Percentiles rank a stretch among this genome's conserved stretches.
Evolutionary conservation across 2,329 filamentous ascomycete species (phyloP).

Genomic region (Neospermospora avenae): DNA sequence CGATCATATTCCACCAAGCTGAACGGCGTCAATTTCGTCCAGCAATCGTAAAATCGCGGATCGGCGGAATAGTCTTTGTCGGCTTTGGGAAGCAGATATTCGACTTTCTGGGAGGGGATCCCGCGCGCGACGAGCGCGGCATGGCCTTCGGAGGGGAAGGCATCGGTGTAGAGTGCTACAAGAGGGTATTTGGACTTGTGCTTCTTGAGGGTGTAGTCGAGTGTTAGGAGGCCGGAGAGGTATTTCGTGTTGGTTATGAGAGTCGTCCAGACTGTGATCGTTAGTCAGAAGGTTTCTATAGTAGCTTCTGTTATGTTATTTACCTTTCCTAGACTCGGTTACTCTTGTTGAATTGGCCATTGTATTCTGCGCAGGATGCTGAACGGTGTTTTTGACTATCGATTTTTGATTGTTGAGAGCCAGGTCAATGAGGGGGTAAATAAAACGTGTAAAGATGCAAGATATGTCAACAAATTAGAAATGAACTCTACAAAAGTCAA

Average conservation of each 20-base stretch:
- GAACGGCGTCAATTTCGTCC: slow-evolving; percentile 82
- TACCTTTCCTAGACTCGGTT: slow-evolving; percentile 33
- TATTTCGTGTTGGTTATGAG: slow-evolving; percentile 84
- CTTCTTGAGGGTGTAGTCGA: slow-evolving; percentile 71
- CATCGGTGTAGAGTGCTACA: slow-evolving; percentile 77
- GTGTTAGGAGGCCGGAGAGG: slow-evolving; percentile 76
- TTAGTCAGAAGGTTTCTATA: background rate
- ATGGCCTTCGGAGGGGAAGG: slow-evolving; percentile 66
- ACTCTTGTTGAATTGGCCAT: slow-evolving; percentile 27
- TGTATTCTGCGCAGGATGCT: background rate
- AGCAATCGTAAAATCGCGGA: slow-evolving; percentile 84
- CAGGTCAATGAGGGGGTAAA: background rate
- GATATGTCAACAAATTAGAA: too few species aligned
- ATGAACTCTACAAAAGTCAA: too few species aligned
- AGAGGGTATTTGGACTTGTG: slow-evolving; percentile 69
- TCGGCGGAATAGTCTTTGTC: slow-evolving; percentile 70
- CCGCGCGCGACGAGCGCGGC: slow-evolving; percentile 64
- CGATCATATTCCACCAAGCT: slow-evolving; percentile 72
- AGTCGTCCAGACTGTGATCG: slow-evolving; percentile 74
- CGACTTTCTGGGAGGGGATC: slow-evolving; percentile 67
- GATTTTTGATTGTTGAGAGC: background rate
- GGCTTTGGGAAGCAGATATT: slow-evolving; percentile 66
- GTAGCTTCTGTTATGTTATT: background rate
- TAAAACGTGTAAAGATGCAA: too few species aligned
- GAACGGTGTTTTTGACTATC: background rate